Evolutionary conservation across 768 basidiomycete species (phyloP).

Genomic region (Collybiopsis confluens): DNA sequence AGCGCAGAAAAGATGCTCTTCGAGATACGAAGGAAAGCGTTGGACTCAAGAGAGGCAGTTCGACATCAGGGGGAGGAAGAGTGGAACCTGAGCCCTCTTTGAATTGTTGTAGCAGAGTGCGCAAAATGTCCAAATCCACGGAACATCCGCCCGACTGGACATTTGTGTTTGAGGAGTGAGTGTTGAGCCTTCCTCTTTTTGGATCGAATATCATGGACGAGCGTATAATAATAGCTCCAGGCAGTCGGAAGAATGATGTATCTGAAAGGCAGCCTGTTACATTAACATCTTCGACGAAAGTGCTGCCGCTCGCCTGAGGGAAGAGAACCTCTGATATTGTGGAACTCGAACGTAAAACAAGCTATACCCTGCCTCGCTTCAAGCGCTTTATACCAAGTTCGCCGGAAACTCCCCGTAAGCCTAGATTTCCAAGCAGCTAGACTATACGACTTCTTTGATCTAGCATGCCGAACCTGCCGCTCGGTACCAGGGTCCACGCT

Average conservation of each 20-base stretch:
- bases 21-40: neutral
- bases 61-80: neutral
- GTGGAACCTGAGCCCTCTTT: neutral
- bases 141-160: conserved; percentile 41
- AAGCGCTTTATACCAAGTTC: conserved; percentile 68
- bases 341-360: conserved; percentile 44
- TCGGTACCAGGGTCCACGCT: conserved; percentile 18
- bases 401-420: conserved; percentile 51
- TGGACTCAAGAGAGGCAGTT: neutral
- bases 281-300: neutral
- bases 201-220: conserved; percentile 58
- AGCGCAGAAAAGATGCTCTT: conserved; percentile 4
- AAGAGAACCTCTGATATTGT: conserved; percentile 42
- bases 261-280: conserved; percentile 18
- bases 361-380: conserved; percentile 58
- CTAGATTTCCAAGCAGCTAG: conserved; percentile 65
- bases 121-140: conserved; percentile 40
- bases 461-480: conserved; percentile 17
- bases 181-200: conserved; percentile 46
- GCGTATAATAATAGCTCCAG: conserved; percentile 38
- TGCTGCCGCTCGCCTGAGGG: conserved; percentile 24
- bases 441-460: conserved; percentile 32
- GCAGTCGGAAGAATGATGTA: conserved; percentile 40
- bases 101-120: neutral
- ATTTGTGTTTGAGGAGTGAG: conserved; percentile 44